Percentiles rank a stretch among this genome's conserved stretches.
phyloP scores from a whole-genome alignment of 768 basidiomycete genomes.

The Suillus fuscotomentosus region DNA sequence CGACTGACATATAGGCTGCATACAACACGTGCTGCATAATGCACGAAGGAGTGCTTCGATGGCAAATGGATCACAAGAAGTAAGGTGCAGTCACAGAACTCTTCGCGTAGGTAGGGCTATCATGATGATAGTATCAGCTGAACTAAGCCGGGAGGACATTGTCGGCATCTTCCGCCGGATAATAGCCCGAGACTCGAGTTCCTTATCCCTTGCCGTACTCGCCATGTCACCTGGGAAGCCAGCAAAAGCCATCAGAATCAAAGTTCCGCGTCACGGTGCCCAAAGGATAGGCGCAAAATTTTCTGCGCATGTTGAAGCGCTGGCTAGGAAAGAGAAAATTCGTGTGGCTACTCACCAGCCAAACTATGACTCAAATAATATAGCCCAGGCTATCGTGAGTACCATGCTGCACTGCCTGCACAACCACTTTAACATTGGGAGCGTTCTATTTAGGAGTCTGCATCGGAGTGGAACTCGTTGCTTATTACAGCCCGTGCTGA shows the following conservation, averaged over 20 bases:
- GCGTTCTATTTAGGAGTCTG: conserved; percentile 54
- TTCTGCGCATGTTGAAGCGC: conserved; percentile 52
- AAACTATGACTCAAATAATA: conserved; percentile 45
- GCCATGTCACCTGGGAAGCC: conserved; percentile 43
- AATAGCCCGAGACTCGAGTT: not conserved
- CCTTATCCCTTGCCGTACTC: not conserved
- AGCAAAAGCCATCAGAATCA: conserved; percentile 54
- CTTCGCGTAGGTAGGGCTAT: not conserved
- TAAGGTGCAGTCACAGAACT: not conserved
- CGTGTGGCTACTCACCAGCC: conserved; percentile 55
- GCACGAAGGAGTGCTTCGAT: not conserved
- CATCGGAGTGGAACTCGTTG: conserved; percentile 85
- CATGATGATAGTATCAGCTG: no score
- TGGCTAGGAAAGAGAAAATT: conserved; percentile 51
- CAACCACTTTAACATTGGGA: not conserved
- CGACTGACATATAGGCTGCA: not conserved
- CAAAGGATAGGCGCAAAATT: conserved; percentile 69
- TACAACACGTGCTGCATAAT: not conserved
- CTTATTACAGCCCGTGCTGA: conserved; percentile 77
- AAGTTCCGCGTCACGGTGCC: conserved; percentile 74
- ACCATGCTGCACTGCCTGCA: not conserved
- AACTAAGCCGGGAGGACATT: not conserved
- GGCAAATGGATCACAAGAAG: not conserved
- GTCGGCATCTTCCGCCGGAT: not conserved
- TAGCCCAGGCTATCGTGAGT: conserved; percentile 69